Evolutionary conservation across 2,329 filamentous ascomycete species (phyloP).

Genomic region (Penicillium sp.): DNA sequence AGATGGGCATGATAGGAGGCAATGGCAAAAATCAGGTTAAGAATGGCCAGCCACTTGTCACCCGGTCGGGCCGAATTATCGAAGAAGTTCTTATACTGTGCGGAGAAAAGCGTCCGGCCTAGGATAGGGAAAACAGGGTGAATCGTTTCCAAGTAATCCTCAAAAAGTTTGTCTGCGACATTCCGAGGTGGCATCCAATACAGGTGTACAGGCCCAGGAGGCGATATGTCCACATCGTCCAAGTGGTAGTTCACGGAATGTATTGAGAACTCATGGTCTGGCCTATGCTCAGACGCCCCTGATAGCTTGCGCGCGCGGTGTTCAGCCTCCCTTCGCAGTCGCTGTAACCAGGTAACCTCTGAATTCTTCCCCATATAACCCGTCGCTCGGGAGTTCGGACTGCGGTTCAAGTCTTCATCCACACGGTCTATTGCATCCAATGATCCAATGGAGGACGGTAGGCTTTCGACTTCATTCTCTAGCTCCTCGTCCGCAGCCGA

Average conservation of each 20-base stretch:
- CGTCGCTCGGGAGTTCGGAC: slow-evolving; percentile 41
- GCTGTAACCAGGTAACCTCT: slow-evolving; percentile 52
- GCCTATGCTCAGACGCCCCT: slow-evolving; percentile 34
- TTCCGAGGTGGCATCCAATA: slow-evolving; percentile 49
- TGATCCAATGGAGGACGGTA: slow-evolving; percentile 46
- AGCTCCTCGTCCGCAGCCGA: slow-evolving; percentile 36
- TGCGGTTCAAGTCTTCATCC: slow-evolving; percentile 50
- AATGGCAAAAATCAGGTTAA: slow-evolving; percentile 55
- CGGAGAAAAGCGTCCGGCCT: slow-evolving; percentile 44
- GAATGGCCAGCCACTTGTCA: slow-evolving; percentile 50
- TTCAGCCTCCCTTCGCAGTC: slow-evolving; percentile 44
- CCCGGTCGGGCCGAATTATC: slow-evolving; percentile 40
- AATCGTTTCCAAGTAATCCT: slow-evolving; percentile 48
- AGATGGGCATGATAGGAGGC: slow-evolving; percentile 49
- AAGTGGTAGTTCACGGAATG: slow-evolving; percentile 47
- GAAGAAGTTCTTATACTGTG: slow-evolving; percentile 47
- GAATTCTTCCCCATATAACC: slow-evolving; percentile 54
- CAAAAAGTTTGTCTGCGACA: slow-evolving; percentile 47
- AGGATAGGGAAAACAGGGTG: slow-evolving; percentile 53
- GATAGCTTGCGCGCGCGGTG: slow-evolving; percentile 37
- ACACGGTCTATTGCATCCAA: slow-evolving; percentile 52
- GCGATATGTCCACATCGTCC: slow-evolving; percentile 50
- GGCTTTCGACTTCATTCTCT: slow-evolving; percentile 33
- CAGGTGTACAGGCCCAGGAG: slow-evolving; percentile 46
- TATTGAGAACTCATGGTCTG: slow-evolving; percentile 39